Conservation (phyloP, 2,329 filamentous ascomycete genomes). For the Pestalotiopsis sp. region DNA sequence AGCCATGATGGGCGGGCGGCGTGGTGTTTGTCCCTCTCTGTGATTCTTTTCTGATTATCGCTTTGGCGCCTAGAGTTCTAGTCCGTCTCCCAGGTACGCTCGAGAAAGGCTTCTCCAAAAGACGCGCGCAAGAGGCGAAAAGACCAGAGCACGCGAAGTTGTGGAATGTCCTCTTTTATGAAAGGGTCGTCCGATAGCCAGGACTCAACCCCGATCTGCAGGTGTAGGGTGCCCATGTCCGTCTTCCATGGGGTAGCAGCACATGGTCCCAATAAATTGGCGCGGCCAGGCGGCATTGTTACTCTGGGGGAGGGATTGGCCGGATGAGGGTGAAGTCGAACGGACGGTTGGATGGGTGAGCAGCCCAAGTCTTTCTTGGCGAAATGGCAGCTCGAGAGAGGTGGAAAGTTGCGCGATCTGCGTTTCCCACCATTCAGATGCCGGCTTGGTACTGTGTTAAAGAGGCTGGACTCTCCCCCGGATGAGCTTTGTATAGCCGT, state of each 20-base stretch:
- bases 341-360: neutral
- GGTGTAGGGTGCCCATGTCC: neutral
- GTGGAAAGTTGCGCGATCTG: constrained; percentile 10
- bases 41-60: neutral
- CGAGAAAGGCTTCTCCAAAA: neutral
- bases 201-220: neutral
- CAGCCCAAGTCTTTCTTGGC: constrained; percentile 13
- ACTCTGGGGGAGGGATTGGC: neutral
- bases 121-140: neutral
- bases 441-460: neutral
- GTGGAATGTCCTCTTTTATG: neutral
- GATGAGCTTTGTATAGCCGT: neutral
- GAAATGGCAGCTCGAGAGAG: constrained; percentile 19
- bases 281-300: constrained; percentile 6
- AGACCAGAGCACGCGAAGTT: neutral
- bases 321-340: neutral
- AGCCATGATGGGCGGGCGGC: constrained; percentile 20
- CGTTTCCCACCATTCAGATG: constrained; percentile 10
- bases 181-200: neutral
- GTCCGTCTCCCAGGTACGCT: neutral
- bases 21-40: neutral
- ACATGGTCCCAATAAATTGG: constrained; percentile 11
- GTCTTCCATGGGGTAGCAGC: constrained; percentile 4
- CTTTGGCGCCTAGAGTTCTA: neutral
- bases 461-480: neutral